These are phyloP conservation scores for Pulchroboletus neoregius DNA, from an alignment of 1,284 basidiomycete genomes.

Conservation along the genomic window DNA sequence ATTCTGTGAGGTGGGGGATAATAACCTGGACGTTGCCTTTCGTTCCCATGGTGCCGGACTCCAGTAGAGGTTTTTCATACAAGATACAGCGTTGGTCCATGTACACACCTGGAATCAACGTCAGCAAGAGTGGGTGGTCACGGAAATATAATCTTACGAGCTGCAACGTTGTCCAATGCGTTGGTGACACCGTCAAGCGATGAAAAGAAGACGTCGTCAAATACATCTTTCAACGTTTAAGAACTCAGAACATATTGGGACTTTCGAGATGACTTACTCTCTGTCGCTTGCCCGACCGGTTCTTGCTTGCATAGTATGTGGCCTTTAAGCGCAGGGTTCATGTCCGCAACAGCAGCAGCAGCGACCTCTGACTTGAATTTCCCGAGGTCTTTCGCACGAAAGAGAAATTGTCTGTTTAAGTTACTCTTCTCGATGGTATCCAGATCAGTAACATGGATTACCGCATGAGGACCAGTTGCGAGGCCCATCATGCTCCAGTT, in stretches of 20 bases:
- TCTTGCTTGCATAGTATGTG: constrained; percentile 92
- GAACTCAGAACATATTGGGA: constrained; percentile 2
- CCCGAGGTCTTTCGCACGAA: constrained; percentile 95
- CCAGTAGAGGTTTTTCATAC: constrained; percentile 94
- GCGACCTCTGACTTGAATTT: constrained; percentile 98
- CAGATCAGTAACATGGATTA: constrained; percentile 94
- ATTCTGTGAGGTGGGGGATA: constrained; percentile 93
- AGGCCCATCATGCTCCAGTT: constrained; percentile 99
- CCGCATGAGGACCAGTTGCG: constrained; percentile 75
- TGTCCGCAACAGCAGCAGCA: constrained; percentile 87
- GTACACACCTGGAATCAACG: constrained; percentile 69
- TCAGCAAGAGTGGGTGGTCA: constrained; percentile 4
- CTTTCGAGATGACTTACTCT: constrained; percentile 58
- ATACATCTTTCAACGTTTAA: constrained; percentile 58
- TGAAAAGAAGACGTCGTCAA: constrained; percentile 87
- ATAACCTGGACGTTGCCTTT: constrained; percentile 99
- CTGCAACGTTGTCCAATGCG: constrained; percentile 97
- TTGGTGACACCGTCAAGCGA: constrained; percentile 96
- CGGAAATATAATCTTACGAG: constrained; percentile 55
- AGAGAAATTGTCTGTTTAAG: constrained; percentile 97
- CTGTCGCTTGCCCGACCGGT: constrained; percentile 89
- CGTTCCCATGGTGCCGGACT: constrained; percentile 97
- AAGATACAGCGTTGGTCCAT: constrained; percentile 99
- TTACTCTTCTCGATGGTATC: constrained; percentile 99
- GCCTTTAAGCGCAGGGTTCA: constrained; percentile 92